Evolutionary conservation across 2,329 filamentous ascomycete species (phyloP).

Genomic region (Xylariaceae sp.): DNA sequence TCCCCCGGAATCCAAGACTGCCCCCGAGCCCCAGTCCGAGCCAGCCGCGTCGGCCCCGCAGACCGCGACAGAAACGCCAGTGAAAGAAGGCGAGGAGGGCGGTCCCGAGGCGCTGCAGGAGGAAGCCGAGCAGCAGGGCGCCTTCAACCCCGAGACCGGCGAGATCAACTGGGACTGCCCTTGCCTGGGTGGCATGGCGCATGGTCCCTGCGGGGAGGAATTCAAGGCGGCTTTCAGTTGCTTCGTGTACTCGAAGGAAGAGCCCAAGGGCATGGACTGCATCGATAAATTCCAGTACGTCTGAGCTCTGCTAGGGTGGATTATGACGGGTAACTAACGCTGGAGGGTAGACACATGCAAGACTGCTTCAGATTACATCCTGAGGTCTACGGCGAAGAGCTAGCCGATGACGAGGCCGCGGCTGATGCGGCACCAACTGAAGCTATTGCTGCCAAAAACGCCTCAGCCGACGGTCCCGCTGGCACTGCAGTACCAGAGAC

Average conservation of each 20-base stretch:
- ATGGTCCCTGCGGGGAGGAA: constrained; percentile 91
- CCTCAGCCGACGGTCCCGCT: constrained; percentile 5
- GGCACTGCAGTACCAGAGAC: constrained; percentile 27
- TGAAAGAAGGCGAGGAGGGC: constrained; percentile 21
- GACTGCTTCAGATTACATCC: constrained; percentile 92
- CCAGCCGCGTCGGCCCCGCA: constrained; percentile 23
- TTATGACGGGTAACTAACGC: constrained; percentile 31
- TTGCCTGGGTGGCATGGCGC: constrained; percentile 92
- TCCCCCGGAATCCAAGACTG: constrained; percentile 15
- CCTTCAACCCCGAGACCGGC: constrained; percentile 96
- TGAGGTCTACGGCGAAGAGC: constrained; percentile 85
- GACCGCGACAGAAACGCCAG: constrained; percentile 29
- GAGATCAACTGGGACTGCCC: constrained; percentile 99
- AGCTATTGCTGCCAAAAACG: constrained; percentile 27
- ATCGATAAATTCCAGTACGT: constrained; percentile 94
- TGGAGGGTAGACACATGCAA: constrained; percentile 74
- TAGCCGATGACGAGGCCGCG: constrained; percentile 65
- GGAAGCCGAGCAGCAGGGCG: constrained; percentile 81
- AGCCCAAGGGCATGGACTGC: constrained; percentile 96
- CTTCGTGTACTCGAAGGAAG: constrained; percentile 91
- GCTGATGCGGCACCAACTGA: constrained; percentile 24
- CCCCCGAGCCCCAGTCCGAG: constrained; percentile 28
- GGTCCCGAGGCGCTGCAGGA: constrained; percentile 62
- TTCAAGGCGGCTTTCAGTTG: constrained; percentile 97
- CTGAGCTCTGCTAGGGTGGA: background rate